These are phyloP conservation scores for Podaxis sp. DNA, from an alignment of 768 basidiomycete species.

Conservation along the genomic window DNA sequence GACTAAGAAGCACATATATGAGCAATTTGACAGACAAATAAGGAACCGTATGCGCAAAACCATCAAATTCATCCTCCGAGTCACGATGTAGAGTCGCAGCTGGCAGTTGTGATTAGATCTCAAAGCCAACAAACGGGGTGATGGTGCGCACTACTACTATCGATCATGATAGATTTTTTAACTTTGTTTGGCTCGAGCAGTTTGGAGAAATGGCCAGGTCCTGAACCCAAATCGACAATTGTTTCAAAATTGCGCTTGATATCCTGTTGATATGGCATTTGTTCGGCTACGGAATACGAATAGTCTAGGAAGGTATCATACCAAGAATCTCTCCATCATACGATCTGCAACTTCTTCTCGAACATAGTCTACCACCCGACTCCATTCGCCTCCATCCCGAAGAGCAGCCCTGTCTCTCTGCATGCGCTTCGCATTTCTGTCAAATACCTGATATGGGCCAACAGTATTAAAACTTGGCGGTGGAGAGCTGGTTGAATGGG, in stretches of 20 bases:
- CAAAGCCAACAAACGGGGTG: not conserved
- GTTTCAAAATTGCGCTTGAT: slow-evolving; percentile 79
- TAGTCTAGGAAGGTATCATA: slow-evolving; percentile 25
- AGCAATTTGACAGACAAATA: slow-evolving; percentile 1
- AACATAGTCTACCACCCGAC: slow-evolving; percentile 85
- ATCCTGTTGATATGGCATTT: slow-evolving; percentile 51
- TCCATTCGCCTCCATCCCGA: slow-evolving; percentile 51
- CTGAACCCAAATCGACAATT: slow-evolving; percentile 85
- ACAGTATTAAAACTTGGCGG: slow-evolving; percentile 39
- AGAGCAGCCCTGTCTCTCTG: slow-evolving; percentile 76
- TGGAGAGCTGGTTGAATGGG: slow-evolving; percentile 40
- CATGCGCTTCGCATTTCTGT: slow-evolving; percentile 68
- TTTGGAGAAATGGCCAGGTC: slow-evolving; percentile 89
- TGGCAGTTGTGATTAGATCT: slow-evolving; percentile 23
- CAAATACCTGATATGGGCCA: slow-evolving; percentile 81
- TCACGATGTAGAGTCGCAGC: slow-evolving; percentile 74
- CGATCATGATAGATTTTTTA: slow-evolving; percentile 77
- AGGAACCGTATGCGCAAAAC: slow-evolving; percentile 32
- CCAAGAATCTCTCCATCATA: slow-evolving; percentile 87
- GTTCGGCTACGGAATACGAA: not conserved
- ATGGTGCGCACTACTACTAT: slow-evolving; percentile 66
- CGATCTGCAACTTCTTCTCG: slow-evolving; percentile 87
- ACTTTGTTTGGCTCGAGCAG: slow-evolving; percentile 66
- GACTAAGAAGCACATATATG: slow-evolving; percentile 41
- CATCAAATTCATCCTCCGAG: slow-evolving; percentile 73